Evolutionary conservation across 2,329 filamentous ascomycete species (phyloP), one percentile per base, ranked within the genome.

Genomic region (Apiospora aurea): DNA sequence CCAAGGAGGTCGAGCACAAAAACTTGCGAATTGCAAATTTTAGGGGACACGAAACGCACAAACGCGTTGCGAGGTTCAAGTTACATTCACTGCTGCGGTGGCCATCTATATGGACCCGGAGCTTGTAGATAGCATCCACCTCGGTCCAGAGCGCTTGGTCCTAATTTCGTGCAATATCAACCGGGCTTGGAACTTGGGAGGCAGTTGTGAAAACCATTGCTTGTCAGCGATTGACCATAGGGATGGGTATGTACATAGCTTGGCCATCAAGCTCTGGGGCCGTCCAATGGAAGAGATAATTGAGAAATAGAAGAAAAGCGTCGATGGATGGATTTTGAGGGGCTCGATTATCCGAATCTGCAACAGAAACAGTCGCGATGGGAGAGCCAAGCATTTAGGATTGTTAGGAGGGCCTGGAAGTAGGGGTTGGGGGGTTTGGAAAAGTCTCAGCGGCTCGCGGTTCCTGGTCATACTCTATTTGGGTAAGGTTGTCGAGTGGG

Each of bases 381-480:
- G 57, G 34, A 41, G 41, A 41, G 57, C 57, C 57, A 64, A 64
- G 57, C 57, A 64, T 38, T 64, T 64, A 21, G 29, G 29, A 11
- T 41, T 64, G 57, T 64, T 41, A 38, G 57, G 57, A 64, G 57
- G 38, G 34, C 29, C 34, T 64, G 57, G 57, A 18, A 2, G 34
- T 41, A 64, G 57, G 57, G 57, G 57, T 41, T 24, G 10, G 57
- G 6, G 53, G 53, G 53, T 21, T 64, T 64, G 57, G 57, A n/a
- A 38, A 38, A 61, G 49, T 53, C 49, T 53, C 49, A 38, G 29
- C 21, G 24, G 8, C 24, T 53, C 51, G 29, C 29, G 57, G 34
- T 64, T 41, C 57, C 29, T 64, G 57, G 57, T n/a, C 57, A 64
- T 38, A 64, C 57, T 41, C 57, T 64, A 64, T 64, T 64, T 64